Evolutionary conservation across 306 rosid genomes (phyloP).

Genomic region (Cicer yamashitae): DNA sequence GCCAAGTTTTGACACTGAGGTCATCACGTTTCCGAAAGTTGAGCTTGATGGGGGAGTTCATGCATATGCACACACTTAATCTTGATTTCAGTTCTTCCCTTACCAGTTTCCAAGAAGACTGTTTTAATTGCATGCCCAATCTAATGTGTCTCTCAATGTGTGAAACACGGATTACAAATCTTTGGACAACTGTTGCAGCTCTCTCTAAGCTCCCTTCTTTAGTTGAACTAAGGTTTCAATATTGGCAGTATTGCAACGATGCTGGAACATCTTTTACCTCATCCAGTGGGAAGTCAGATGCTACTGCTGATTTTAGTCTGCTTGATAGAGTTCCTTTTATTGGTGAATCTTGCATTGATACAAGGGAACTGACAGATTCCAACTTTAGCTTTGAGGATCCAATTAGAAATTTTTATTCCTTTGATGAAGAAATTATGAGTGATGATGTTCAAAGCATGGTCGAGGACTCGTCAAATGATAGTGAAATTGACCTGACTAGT

Average conservation of each 20-base stretch:
- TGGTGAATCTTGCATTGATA: constrained; percentile 46
- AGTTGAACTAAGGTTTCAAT: constrained; percentile 79
- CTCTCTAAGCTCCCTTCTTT: constrained; percentile 81
- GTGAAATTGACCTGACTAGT: constrained; percentile 58
- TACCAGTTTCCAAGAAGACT: constrained; percentile 69
- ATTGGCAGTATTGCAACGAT: constrained; percentile 67
- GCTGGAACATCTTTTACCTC: constrained; percentile 55
- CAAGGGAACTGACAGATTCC: constrained; percentile 49
- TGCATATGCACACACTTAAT: constrained; percentile 67
- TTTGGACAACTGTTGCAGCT: constrained; percentile 82
- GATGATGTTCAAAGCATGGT: constrained; percentile 59
- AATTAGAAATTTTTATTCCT: constrained; percentile 54
- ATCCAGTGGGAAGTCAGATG: constrained; percentile 54
- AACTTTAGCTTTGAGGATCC: constrained; percentile 54
- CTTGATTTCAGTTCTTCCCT: constrained; percentile 79
- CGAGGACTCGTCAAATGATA: constrained; percentile 73
- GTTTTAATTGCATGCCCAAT: constrained; percentile 83
- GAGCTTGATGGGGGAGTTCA: constrained; percentile 74
- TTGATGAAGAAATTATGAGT: constrained; percentile 52
- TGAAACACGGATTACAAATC: constrained; percentile 80
- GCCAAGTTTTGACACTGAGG: constrained; percentile 68
- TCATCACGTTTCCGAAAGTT: constrained; percentile 76
- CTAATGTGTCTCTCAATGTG: constrained; percentile 79
- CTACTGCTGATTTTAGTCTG: constrained; percentile 47
- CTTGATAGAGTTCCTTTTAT: constrained; percentile 50